Conservation (phyloP, 2,329 filamentous ascomycete species). For the Xylariaceae sp. region DNA sequence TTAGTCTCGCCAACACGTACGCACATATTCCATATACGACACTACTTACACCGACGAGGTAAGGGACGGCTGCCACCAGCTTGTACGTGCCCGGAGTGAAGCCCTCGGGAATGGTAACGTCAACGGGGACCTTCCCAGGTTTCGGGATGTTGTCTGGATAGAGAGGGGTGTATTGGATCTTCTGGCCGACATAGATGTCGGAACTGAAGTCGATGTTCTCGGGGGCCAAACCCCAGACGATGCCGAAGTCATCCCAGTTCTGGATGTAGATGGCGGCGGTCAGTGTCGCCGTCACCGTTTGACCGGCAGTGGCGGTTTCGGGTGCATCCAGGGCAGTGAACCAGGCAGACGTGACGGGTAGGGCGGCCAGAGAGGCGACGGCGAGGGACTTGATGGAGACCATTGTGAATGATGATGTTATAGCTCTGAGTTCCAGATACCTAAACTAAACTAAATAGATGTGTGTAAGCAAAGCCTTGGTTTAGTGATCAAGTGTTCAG, state of each 20-base stretch:
- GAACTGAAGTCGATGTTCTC: constrained; percentile 19
- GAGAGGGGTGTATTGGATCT: constrained; percentile 35
- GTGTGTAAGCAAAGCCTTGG: no score
- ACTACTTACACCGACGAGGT: constrained; percentile 34
- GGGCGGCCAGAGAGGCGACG: constrained; percentile 25
- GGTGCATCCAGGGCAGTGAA: constrained; percentile 31
- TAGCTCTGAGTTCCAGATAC: background rate
- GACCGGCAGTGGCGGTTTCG: constrained; percentile 28
- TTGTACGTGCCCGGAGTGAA: constrained; percentile 27
- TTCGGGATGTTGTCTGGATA: constrained; percentile 28
- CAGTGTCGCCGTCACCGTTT: constrained; percentile 31
- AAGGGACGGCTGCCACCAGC: constrained; percentile 34
- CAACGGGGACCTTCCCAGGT: constrained; percentile 22
- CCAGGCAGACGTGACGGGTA: constrained; percentile 29
- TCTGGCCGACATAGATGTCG: constrained; percentile 31
- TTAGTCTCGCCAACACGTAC: constrained; percentile 1
- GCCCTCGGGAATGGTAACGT: constrained; percentile 13
- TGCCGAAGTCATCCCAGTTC: constrained; percentile 40
- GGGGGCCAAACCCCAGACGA: constrained; percentile 35
- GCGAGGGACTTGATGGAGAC: constrained; percentile 33
- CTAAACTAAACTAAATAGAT: no score
- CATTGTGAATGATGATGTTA: constrained; percentile 26
- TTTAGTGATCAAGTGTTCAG: no score
- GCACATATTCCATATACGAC: background rate
- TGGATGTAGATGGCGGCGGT: constrained; percentile 37